Evolutionary conservation across 2,329 filamentous ascomycete genomes (phyloP), one percentile per base, ranked within the genome.

Genomic region (Diatrype stigma): DNA sequence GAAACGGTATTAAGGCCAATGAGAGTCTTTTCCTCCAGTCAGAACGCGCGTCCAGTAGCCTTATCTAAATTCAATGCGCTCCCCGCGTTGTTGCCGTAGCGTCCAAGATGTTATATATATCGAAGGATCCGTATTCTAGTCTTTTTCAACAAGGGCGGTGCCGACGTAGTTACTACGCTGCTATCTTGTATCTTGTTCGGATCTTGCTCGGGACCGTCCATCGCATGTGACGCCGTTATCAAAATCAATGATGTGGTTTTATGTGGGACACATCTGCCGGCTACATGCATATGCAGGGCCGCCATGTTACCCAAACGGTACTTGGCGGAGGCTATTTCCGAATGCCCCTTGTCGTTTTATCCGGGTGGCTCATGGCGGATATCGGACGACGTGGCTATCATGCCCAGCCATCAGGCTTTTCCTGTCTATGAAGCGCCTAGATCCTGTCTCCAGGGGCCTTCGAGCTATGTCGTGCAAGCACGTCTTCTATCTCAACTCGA

Each of bases 291-390:
- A 42, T 42, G 40, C 21, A 42, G 21, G 40, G 21, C 23, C n/a
- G n/a, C 40, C 56, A 55, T 58, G 50, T 48, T 46, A 56, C 32
- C 40, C 47, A 44, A 47, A 30, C 57, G 48, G 47, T 53, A 57
- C 56, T 58, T 49, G 53, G 55, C 60, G 60, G 62, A 62, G 52
- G 44, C 48, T 53, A 48, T 48, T 53, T 62, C 62, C 62, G 62
- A 48, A 38, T 51, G 37, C 50, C 47, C 47, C 48, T 49, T 54
- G 47, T 52, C 57, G 58, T 64, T 63, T 62, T 60, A 5, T 56
- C 57, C 59, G 58, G 53, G 47, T 46, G 51, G 40, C 46, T 50
- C 50, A 38, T 34, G 32, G 42, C 50, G 35, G 45, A 48, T 42
- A 16, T 52, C 48, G 21, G 11, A 8, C 40, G 22, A 26, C 21